These are phyloP conservation scores for Fusarium austroafricanum DNA, from an alignment of 2,329 filamentous ascomycete species.

Conservation along the genomic window DNA sequence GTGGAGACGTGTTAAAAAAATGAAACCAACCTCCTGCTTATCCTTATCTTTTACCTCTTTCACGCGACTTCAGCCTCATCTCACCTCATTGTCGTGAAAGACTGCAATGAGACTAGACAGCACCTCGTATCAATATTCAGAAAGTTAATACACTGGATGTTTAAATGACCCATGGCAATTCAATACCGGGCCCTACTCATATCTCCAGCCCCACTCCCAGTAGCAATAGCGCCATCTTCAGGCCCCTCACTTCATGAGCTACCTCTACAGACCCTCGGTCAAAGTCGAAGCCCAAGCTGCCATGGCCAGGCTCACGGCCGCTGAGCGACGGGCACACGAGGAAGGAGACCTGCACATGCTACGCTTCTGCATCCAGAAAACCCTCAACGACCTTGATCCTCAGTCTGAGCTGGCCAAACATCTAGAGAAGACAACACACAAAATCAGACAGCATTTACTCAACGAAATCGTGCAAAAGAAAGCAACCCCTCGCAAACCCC, in stretches of 20 bases:
- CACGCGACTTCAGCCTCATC: neutral
- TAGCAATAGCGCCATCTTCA: neutral
- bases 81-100: neutral
- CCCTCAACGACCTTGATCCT: constrained; percentile 15
- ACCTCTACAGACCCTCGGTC: constrained; percentile 26
- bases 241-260: constrained; percentile 25
- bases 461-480: neutral
- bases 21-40: constrained; percentile 4
- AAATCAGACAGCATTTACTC: constrained; percentile 16
- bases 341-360: constrained; percentile 26
- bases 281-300: constrained; percentile 21
- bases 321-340: constrained; percentile 21
- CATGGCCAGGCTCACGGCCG: constrained; percentile 25
- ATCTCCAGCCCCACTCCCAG: neutral
- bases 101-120: constrained; percentile 1
- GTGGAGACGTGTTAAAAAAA: constrained; percentile 5
- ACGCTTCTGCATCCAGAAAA: constrained; percentile 17
- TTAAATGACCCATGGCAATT: neutral
- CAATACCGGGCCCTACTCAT: neutral
- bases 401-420: constrained; percentile 5
- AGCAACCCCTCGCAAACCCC: neutral
- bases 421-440: neutral
- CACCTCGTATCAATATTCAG: neutral
- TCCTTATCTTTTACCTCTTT: neutral
- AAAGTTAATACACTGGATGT: neutral